Base-by-base conservation (phyloP, 371 early-diverging fungal species). In the Umbelopsis sp. region DNA sequence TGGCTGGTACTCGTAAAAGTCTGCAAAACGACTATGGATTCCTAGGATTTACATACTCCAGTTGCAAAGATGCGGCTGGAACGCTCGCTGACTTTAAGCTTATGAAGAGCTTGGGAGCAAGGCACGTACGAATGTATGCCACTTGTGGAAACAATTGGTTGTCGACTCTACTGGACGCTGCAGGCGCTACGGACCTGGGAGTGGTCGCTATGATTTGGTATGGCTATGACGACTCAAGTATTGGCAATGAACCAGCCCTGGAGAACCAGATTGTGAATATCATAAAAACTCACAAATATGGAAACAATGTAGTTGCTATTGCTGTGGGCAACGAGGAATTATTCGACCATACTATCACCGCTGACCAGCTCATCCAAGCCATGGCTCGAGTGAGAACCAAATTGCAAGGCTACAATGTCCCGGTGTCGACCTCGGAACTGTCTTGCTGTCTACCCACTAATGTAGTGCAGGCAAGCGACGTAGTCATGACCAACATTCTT, bases 171-270 rank as follows among this genome's bases (percentile, higher is more conserved):
- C 35, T 57, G n/a, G 57, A 57, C 8, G 32, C 57, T 10, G 57
- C 57, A 12, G 57, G 57, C 10, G 57, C 57, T 29, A 57, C 57
- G 14, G 57, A 57, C 18, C 11, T 74, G 20, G 77, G 73, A 14
- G 84, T 78, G 67, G 80, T 80, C 18, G 84, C 84, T 70, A 75
- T 75, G 46, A 67, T 70, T 63, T 70, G 62, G 44, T 32, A 51
- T 18, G 45, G 50, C 37, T 51, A 51, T 7, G 63, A 53, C 41
- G 22, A 67, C 22, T 12, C n/a, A 41, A 67, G 45, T 14, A 57
- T 44, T 44, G 44, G 18, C 25, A 57, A 51, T 10, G 62, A 50
- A 16, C 50, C 38, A 44, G 44, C 44, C 9, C 11, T 63, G n/a
- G 63, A 37, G 35, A 50, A 65, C 37, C 8, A 25, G 7, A 48